phyloP scores from a whole-genome alignment of 1,139 yeast genomes.

The Sugiyamaella neomexicana region DNA sequence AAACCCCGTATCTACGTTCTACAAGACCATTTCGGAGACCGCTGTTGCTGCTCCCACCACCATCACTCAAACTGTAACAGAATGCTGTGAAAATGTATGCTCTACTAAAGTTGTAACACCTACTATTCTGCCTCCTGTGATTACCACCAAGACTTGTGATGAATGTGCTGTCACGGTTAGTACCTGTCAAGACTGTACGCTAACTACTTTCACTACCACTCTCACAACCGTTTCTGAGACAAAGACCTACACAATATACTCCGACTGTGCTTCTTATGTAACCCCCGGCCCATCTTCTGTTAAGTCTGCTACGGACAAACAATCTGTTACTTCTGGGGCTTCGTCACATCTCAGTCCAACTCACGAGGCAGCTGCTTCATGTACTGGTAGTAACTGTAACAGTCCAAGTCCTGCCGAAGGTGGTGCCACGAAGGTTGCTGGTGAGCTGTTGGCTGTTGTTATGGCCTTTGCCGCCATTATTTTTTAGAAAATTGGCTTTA shows the following conservation, averaged over 20 bases:
- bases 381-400: conserved; percentile 3
- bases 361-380: conserved; percentile 17
- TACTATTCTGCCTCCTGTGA: conserved; percentile 30
- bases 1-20: neutral
- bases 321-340: neutral
- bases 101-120: conserved; percentile 28
- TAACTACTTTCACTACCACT: conserved; percentile 25
- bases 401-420: conserved; percentile 17
- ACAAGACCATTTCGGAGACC: conserved; percentile 1
- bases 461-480: conserved; percentile 3
- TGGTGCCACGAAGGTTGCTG: conserved; percentile 20
- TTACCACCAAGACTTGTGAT: conserved; percentile 25
- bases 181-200: conserved; percentile 26
- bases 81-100: conserved; percentile 34
- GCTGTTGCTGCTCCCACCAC: conserved; percentile 1
- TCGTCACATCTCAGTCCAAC: neutral
- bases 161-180: conserved; percentile 26
- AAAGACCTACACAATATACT: conserved; percentile 25
- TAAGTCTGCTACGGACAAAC: conserved; percentile 8
- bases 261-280: conserved; percentile 28
- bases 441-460: conserved; percentile 12
- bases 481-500: neutral
- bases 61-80: conserved; percentile 12
- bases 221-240: conserved; percentile 24
- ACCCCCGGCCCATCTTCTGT: conserved; percentile 11